A percentile compares a stretch with the other conserved stretches of the same genome.
Evolutionary conservation across 2,329 filamentous ascomycete species (phyloP).

Genomic region (Polytolypa hystricis): DNA sequence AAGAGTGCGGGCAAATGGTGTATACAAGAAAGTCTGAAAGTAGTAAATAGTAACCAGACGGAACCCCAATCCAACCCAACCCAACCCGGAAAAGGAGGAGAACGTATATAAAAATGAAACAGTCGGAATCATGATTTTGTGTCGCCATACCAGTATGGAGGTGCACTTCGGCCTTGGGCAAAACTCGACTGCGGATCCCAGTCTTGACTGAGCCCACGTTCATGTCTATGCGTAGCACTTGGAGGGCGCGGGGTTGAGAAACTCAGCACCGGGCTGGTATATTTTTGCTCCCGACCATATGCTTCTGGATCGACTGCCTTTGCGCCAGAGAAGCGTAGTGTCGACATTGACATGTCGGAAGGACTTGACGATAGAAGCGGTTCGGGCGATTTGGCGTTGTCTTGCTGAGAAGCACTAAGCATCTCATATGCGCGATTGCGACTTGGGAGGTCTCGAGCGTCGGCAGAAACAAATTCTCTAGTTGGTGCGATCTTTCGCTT

Average conservation of each 20-base stretch:
- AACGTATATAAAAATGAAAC: too few relatives aligned
- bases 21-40: too few relatives aligned
- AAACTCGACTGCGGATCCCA: constrained; percentile 30
- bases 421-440: constrained; percentile 69
- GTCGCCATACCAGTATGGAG: neutral
- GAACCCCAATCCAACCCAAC: neutral
- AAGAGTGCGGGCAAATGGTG: too few relatives aligned
- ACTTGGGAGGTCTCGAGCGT: constrained; percentile 57
- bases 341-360: constrained; percentile 15
- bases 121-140: too few relatives aligned
- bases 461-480: constrained; percentile 80
- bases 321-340: constrained; percentile 12
- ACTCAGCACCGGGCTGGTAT: constrained; percentile 36
- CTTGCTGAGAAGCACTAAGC: constrained; percentile 37
- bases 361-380: constrained; percentile 20
- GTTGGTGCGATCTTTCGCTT: constrained; percentile 36
- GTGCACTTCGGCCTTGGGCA: constrained; percentile 15
- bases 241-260: constrained; percentile 39
- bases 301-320: constrained; percentile 21
- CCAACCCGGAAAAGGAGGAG: too few relatives aligned
- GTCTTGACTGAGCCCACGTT: constrained; percentile 13
- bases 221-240: constrained; percentile 15
- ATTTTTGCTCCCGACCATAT: constrained; percentile 36
- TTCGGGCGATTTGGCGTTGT: constrained; percentile 23
- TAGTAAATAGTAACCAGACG: neutral